Conservation (phyloP, 805 yeast species). For the Candida corydali region DNA sequence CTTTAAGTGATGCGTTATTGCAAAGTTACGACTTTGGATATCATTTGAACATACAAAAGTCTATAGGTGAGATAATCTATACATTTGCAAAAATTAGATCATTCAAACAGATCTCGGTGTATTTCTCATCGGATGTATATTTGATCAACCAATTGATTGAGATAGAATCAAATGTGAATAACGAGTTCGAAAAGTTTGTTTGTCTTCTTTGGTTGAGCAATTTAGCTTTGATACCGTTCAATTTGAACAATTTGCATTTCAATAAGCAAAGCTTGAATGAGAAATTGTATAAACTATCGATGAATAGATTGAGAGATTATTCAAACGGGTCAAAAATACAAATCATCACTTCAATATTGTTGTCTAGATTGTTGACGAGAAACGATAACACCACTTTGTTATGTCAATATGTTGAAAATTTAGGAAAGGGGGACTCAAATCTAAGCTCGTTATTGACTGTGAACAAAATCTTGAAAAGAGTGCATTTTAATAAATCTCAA, state of each 20-base stretch:
- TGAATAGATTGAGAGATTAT: conserved; percentile 23
- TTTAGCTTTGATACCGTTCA: conserved; percentile 71
- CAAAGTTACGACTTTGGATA: conserved; percentile 1
- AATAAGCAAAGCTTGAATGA: conserved; percentile 22
- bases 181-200: conserved; percentile 29
- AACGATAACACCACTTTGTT: conserved; percentile 34
- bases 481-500: conserved; percentile 1
- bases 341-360: conserved; percentile 46
- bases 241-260: conserved; percentile 36
- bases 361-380: conserved; percentile 53
- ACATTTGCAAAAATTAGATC: conserved; percentile 63
- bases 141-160: conserved; percentile 35
- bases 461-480: conserved; percentile 32
- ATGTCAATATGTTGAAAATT: conserved; percentile 15
- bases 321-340: conserved; percentile 54
- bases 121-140: conserved; percentile 57
- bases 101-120: conserved; percentile 53
- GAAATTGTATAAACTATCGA: conserved; percentile 32
- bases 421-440: conserved; percentile 10
- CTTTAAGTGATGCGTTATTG: conserved; percentile 24
- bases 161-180: conserved; percentile 7
- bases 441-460: conserved; percentile 40
- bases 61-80: conserved; percentile 45
- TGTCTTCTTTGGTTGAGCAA: conserved; percentile 70
- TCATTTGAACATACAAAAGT: neutral